Base-by-base conservation (phyloP, 2,329 filamentous ascomycete genomes). In the Helotiales sp. region DNA sequence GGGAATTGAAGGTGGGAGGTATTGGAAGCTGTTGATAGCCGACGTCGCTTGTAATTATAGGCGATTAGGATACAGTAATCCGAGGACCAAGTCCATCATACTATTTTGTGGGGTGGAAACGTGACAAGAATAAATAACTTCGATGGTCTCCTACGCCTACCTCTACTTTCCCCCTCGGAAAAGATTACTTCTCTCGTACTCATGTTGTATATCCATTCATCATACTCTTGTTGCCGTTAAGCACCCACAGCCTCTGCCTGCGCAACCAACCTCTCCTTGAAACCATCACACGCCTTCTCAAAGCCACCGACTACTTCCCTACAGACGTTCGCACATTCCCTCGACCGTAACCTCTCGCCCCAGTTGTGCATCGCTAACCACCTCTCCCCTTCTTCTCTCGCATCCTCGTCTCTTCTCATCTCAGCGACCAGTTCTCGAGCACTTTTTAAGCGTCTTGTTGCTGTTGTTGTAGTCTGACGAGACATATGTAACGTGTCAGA, bases 401-500 rank as follows among this genome's bases (percentile, higher is more conserved):
- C 79, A 67, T 96, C 91, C 59, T 91, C 87, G 68, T 98, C 95
- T 58, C 85, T 84, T 63, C 87, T 84, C 78, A 97, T 87, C 67
- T 97, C 93, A 1, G 87, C 84, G 1, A 98, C 88, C 60, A 96
- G 84, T 71, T 96, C 93, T 66, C 88, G 90, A 6, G 91, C 92
- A 33, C 86, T 90, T 65, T 89, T 88, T 52, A 99, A 77, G 44
- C 91, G 84, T 55, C 95, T 81, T 2, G 88, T 87, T 1, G 93
- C 95, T 9, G 89, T 88, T 2, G 86, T 89, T 0, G 91, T 95
- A 1, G 90, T 89, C 74, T 98, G 93, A 12, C 91, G 87, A 30
- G 89, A 92, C 88, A 98, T 96, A 74, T 98, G 93, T 31, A 99
- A 80, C 3, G 91, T 93, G 72, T 99, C 95, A 6, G 90, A 91